Evolutionary conservation across 2,329 filamentous ascomycete species (phyloP).

Genomic region (Cladosporium sp.): DNA sequence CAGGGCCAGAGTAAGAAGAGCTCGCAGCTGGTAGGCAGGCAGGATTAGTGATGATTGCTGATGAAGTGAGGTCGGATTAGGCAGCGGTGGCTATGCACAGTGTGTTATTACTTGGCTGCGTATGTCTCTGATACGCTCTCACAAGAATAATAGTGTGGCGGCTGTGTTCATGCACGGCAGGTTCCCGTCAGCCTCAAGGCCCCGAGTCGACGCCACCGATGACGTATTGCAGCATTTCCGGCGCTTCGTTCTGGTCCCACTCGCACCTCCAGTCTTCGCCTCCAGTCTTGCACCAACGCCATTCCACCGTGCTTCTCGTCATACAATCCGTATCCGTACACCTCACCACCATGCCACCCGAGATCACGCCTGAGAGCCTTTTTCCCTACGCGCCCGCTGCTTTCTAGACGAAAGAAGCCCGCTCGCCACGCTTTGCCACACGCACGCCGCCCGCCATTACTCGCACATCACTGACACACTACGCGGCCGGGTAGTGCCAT

Average conservation of each 20-base stretch:
- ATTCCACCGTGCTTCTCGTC: neutral
- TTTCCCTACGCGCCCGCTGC: neutral
- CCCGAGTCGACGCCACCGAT: neutral
- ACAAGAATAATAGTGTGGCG: neutral
- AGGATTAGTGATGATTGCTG: neutral
- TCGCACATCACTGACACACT: neutral
- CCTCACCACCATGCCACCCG: neutral
- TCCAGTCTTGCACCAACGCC: neutral
- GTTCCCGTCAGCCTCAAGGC: neutral
- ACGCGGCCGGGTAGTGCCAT: constrained; percentile 19
- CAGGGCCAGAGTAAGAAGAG: neutral
- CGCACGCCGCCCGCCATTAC: neutral
- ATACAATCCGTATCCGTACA: neutral
- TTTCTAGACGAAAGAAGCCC: neutral
- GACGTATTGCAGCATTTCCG: neutral
- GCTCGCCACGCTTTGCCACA: neutral
- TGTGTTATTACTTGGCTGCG: neutral
- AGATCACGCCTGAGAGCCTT: neutral
- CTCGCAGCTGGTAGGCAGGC: neutral
- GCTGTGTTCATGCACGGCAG: neutral
- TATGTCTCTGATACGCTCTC: neutral
- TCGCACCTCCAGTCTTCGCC: neutral
- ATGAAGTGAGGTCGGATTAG: neutral
- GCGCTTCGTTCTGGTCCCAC: neutral
- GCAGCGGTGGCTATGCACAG: neutral